Evolutionary conservation across 1,284 basidiomycete genomes (phyloP).

Genomic region (Wolfiporia cocos): DNA sequence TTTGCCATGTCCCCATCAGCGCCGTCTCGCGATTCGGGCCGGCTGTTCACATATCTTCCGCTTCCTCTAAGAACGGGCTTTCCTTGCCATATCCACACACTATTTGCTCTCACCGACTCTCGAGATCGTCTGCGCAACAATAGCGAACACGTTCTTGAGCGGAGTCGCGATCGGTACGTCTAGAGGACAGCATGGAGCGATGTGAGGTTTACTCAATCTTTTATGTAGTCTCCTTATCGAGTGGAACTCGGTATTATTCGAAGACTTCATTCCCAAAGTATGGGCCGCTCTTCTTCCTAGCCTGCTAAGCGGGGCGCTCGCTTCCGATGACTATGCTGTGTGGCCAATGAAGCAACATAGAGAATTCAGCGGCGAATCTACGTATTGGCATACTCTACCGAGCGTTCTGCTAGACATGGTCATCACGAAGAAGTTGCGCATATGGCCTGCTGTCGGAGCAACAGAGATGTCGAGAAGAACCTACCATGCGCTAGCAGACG

Average conservation of each 20-base stretch:
- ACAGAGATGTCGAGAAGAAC: not conserved
- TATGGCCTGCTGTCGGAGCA: not conserved
- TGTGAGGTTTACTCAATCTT: not conserved
- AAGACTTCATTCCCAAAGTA: conserved; percentile 8
- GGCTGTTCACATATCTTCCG: conserved; percentile 42
- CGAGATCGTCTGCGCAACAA: conserved; percentile 39
- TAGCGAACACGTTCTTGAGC: conserved; percentile 32
- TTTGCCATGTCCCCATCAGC: conserved; percentile 14
- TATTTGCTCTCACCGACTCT: conserved; percentile 40
- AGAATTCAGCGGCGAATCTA: conserved; percentile 2
- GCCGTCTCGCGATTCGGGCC: conserved; percentile 20
- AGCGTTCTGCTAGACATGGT: not conserved
- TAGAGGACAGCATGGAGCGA: too few species aligned
- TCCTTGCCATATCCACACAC: conserved; percentile 37
- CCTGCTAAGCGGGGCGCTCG: not conserved
- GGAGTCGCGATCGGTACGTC: conserved; percentile 36
- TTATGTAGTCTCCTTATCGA: conserved; percentile 12
- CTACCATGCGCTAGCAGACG: too few species aligned
- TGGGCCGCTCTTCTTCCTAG: conserved; percentile 5
- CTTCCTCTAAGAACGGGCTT: conserved; percentile 40
- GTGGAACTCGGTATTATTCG: conserved; percentile 16
- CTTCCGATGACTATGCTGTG: not conserved
- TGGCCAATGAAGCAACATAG: conserved; percentile 1
- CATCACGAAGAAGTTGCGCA: too few species aligned
- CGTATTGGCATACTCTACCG: conserved; percentile 1